These are phyloP conservation scores for Lactarius indigo DNA, from an alignment of 768 basidiomycete species.

Conservation along the genomic window DNA sequence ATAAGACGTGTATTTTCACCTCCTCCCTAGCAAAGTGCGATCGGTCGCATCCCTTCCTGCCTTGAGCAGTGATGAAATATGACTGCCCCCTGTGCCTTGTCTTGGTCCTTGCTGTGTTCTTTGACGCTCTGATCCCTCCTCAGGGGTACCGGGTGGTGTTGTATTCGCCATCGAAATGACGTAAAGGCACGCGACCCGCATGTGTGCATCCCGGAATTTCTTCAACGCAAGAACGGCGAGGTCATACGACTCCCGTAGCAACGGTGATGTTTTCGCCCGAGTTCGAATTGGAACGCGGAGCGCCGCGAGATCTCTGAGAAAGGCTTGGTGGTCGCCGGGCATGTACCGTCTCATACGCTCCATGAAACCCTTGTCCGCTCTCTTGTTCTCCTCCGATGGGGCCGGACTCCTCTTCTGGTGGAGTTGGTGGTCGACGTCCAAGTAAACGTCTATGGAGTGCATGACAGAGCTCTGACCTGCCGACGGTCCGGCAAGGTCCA, in stretches of 20 bases:
- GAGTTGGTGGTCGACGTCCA: constrained; percentile 86
- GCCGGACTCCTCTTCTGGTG: constrained; percentile 63
- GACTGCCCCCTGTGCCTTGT: constrained; percentile 88
- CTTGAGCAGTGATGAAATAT: constrained; percentile 78
- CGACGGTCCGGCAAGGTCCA: constrained; percentile 82
- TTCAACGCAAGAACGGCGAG: constrained; percentile 74
- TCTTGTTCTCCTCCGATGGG: constrained; percentile 62
- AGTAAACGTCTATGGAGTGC: constrained; percentile 79
- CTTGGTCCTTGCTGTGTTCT: constrained; percentile 44
- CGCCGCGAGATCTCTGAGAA: constrained; percentile 63
- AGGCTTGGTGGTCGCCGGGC: constrained; percentile 88
- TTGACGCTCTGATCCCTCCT: constrained; percentile 41
- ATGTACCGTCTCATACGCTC: constrained; percentile 92
- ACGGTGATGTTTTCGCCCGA: constrained; percentile 52
- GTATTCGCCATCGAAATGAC: constrained; percentile 80
- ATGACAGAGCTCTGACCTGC: constrained; percentile 94
- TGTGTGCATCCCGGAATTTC: constrained; percentile 80
- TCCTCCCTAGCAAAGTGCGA: constrained; percentile 51
- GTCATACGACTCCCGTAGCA: constrained; percentile 75
- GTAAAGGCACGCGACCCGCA: constrained; percentile 85
- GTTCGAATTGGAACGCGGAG: constrained; percentile 61
- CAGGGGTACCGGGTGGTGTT: constrained; percentile 50
- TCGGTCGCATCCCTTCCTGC: constrained; percentile 85
- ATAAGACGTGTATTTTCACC: constrained; percentile 25
- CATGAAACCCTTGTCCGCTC: constrained; percentile 78